A percentile compares a stretch with the other conserved stretches of the same genome.
Evolutionary conservation across 1,139 yeast species (phyloP).

Genomic region (Saccharomyces hybrid): DNA sequence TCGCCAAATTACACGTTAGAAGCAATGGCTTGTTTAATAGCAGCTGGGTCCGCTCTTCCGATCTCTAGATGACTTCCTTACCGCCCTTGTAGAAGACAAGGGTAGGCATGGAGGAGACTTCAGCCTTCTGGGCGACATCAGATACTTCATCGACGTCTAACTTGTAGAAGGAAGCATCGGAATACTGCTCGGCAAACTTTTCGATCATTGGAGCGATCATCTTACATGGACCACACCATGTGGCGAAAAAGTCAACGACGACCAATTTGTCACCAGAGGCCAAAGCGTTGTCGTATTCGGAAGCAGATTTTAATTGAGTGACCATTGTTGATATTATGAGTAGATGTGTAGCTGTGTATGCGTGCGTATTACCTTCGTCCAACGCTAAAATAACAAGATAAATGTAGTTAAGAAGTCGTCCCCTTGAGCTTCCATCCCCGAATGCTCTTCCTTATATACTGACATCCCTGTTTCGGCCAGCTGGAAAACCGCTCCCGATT

Average conservation of each 20-base stretch:
- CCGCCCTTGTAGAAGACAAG: conserved; percentile 72
- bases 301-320: conserved; percentile 38
- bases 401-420: neutral
- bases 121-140: conserved; percentile 65
- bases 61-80: conserved; percentile 51
- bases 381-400: neutral
- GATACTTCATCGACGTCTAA: conserved; percentile 77
- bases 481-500: neutral
- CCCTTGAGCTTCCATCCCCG: neutral
- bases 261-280: conserved; percentile 50
- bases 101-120: conserved; percentile 86
- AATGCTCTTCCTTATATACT: neutral
- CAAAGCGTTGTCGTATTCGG: conserved; percentile 58
- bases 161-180: conserved; percentile 64
- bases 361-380: neutral
- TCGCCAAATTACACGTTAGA: conserved; percentile 39
- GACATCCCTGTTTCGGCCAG: neutral
- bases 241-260: conserved; percentile 87
- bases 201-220: conserved; percentile 88
- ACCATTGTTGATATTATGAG: conserved; percentile 33
- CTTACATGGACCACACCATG: conserved; percentile 98
- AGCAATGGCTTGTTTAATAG: conserved; percentile 63
- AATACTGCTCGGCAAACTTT: conserved; percentile 53
- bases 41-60: no score
- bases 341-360: conserved; percentile 4